Evolutionary conservation across 306 rosid species (phyloP).

Genomic region (Vigna reflexopilosa): DNA sequence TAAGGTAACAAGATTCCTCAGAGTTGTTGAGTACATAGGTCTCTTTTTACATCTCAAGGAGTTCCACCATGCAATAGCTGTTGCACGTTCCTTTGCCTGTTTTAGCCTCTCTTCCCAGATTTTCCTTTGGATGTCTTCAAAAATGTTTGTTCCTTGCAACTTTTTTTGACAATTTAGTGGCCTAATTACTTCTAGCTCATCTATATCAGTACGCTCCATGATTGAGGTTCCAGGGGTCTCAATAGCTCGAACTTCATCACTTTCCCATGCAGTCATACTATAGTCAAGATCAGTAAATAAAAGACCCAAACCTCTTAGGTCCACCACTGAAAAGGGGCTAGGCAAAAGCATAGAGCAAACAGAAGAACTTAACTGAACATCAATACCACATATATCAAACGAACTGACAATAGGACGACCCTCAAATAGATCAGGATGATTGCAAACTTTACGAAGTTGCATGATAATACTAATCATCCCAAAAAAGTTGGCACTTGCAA

Average conservation of each 20-base stretch:
- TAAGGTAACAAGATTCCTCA: slow-evolving; percentile 79
- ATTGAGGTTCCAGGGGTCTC: slow-evolving; percentile 78
- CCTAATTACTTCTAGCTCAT: slow-evolving; percentile 63
- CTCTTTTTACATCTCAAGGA: slow-evolving; percentile 81
- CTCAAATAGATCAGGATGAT: slow-evolving; percentile 98
- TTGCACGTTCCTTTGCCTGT: slow-evolving; percentile 75
- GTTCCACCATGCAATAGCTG: slow-evolving; percentile 97
- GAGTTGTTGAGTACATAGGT: slow-evolving; percentile 73
- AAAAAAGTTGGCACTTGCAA: slow-evolving; percentile 91
- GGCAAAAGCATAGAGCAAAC: slow-evolving; percentile 73
- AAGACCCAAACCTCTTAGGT: slow-evolving; percentile 81
- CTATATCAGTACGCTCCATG: slow-evolving; percentile 58
- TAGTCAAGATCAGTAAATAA: slow-evolving; percentile 86
- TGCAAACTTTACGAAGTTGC: slow-evolving; percentile 99
- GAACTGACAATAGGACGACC: slow-evolving; percentile 99
- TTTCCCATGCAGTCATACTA: slow-evolving; percentile 93
- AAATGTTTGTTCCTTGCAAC: slow-evolving; percentile 77
- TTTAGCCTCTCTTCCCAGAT: slow-evolving; percentile 87
- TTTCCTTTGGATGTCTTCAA: slow-evolving; percentile 83
- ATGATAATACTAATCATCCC: slow-evolving; percentile 96
- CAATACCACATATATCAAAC: slow-evolving; percentile 84
- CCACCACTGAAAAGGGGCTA: slow-evolving; percentile 68
- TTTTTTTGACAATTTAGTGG: slow-evolving; percentile 59
- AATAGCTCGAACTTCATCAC: slow-evolving; percentile 82
- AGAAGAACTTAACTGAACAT: slow-evolving; percentile 80